Conservation (phyloP, 23 red algal species). For the Chondrus crispus region DNA sequence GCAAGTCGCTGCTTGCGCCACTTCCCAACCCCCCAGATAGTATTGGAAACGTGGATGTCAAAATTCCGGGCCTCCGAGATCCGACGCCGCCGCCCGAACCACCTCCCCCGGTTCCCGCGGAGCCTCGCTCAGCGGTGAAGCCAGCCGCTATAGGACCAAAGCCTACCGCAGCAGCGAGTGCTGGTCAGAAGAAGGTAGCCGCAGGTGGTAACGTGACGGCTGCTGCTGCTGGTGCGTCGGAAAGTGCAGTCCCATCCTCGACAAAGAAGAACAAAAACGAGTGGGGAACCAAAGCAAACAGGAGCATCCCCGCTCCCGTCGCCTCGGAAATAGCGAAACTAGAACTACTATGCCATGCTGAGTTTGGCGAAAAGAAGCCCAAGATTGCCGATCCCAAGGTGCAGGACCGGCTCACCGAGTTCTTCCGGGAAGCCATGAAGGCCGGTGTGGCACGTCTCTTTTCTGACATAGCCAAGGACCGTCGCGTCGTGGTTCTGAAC, state of each 20-base stretch:
- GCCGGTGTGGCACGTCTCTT: conserved; percentile 33
- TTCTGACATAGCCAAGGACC: conserved; percentile 35
- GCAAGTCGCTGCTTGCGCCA: neutral
- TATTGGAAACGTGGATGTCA: neutral
- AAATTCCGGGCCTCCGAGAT: neutral
- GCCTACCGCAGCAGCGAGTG: neutral
- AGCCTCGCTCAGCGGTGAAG: neutral
- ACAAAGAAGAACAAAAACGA: no score
- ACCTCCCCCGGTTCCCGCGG: neutral
- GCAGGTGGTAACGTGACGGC: no score
- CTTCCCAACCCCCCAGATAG: neutral
- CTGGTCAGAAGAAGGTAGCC: no score
- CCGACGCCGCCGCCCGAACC: neutral
- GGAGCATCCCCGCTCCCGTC: neutral
- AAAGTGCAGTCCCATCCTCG: neutral
- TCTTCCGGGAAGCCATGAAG: conserved; percentile 31
- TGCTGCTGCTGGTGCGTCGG: no score
- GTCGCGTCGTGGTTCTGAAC: conserved; percentile 9
- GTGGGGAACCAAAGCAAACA: neutral
- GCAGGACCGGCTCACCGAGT: conserved; percentile 22
- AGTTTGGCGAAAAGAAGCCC: conserved; percentile 57
- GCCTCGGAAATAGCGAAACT: conserved; percentile 2
- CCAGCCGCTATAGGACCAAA: neutral
- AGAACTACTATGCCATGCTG: conserved; percentile 21
- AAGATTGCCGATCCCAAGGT: conserved; percentile 23